phyloP scores from a whole-genome alignment of 2,329 filamentous ascomycete genomes.

The Trichoderma lentiforme region DNA sequence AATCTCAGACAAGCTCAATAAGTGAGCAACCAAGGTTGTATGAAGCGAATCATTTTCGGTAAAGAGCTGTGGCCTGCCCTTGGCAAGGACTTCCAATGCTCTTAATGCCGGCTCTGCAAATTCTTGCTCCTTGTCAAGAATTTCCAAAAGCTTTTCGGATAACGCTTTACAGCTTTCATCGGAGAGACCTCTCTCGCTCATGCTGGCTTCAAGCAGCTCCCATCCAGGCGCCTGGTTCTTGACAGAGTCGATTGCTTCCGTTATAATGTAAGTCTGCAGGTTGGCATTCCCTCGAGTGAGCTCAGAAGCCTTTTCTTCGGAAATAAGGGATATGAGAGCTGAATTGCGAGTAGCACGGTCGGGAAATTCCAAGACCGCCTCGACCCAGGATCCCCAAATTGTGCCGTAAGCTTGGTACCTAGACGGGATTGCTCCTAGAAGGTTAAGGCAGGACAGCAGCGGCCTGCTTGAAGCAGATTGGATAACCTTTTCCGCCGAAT shows the following conservation, averaged over 20 bases:
- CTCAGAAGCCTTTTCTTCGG: conserved; percentile 38
- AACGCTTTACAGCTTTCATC: conserved; percentile 34
- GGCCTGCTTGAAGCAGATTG: conserved; percentile 65
- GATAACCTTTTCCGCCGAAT: conserved; percentile 57
- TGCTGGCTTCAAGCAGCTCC: conserved; percentile 47
- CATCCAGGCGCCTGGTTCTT: conserved; percentile 35
- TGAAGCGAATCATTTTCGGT: conserved; percentile 44
- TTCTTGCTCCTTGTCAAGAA: conserved; percentile 31
- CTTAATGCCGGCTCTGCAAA: conserved; percentile 35
- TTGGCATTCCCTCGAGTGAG: conserved; percentile 38
- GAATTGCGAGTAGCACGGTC: conserved; percentile 25
- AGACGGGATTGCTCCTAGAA: conserved; percentile 45
- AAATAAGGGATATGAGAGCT: conserved; percentile 46
- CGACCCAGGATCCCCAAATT: conserved; percentile 46
- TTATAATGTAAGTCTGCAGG: conserved; percentile 48
- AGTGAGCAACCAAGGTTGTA: conserved; percentile 48
- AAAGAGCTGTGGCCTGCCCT: conserved; percentile 44
- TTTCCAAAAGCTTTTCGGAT: conserved; percentile 33
- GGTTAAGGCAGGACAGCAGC: conserved; percentile 63
- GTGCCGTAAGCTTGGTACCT: conserved; percentile 36
- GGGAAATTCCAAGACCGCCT: conserved; percentile 37
- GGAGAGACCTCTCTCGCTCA: conserved; percentile 42
- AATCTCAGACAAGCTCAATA: conserved; percentile 54
- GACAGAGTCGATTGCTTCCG: conserved; percentile 39
- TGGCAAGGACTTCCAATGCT: conserved; percentile 48